Percentiles rank a stretch among this genome's conserved stretches.
These are phyloP conservation scores for Trypanosoma congolense DNA, from an alignment of 208 protist species.

Conservation along the genomic window DNA sequence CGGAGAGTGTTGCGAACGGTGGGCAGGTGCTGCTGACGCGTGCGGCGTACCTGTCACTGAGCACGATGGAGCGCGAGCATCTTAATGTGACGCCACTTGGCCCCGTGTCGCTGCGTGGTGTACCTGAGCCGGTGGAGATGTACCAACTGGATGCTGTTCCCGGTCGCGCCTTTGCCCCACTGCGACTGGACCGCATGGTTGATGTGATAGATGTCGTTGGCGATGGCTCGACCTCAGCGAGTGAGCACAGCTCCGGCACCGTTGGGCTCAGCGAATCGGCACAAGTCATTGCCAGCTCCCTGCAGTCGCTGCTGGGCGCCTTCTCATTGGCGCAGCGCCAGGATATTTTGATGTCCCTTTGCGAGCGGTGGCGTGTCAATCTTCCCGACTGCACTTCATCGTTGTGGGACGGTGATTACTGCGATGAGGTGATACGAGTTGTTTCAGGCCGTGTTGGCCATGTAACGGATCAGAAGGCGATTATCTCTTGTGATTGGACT, in stretches of 20 bases:
- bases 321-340: background rate
- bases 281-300: background rate
- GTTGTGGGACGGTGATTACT: background rate
- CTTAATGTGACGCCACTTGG: conserved; percentile 15
- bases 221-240: background rate
- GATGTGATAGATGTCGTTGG: background rate
- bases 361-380: background rate
- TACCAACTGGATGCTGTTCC: conserved; percentile 41
- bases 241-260: background rate
- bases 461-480: too few relatives aligned
- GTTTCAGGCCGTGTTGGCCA: background rate
- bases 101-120: conserved; percentile 35
- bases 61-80: conserved; percentile 27
- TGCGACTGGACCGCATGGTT: conserved; percentile 29
- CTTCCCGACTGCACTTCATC: background rate
- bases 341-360: background rate
- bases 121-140: conserved; percentile 41
- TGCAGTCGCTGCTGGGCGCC: background rate
- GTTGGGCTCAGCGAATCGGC: background rate
- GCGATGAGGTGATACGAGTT: background rate
- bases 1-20: conserved; percentile 2
- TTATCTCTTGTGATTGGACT: too few relatives aligned
- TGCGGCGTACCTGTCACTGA: conserved; percentile 24
- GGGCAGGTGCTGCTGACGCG: conserved; percentile 1
- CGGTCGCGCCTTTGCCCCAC: conserved; percentile 24